phyloP scores from a whole-genome alignment of 2,329 filamentous ascomycete genomes.

The Blastomyces emzantsi region DNA sequence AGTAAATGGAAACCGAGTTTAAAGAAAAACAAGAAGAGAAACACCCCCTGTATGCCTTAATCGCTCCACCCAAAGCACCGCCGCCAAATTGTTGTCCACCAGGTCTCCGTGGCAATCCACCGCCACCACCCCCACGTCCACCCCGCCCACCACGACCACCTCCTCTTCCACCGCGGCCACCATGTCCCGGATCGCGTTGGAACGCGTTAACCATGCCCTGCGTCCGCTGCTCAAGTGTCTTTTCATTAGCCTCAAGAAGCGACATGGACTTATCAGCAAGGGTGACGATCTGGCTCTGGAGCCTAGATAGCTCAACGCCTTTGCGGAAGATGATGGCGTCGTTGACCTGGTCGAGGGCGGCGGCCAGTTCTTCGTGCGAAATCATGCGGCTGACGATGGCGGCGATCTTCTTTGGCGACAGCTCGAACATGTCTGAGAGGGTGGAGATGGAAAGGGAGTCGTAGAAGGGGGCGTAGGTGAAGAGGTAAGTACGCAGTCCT shows the following conservation, averaged over 20 bases:
- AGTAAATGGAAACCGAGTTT: conserved; percentile 15
- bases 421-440: conserved; percentile 89
- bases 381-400: conserved; percentile 99
- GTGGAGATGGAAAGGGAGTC: conserved; percentile 85
- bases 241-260: conserved; percentile 94
- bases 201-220: conserved; percentile 94
- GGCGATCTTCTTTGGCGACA: conserved; percentile 81
- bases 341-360: conserved; percentile 95
- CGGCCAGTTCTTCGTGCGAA: conserved; percentile 93
- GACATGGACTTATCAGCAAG: conserved; percentile 93
- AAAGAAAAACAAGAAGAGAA: conserved; percentile 11
- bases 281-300: conserved; percentile 90
- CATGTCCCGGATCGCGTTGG: conserved; percentile 78
- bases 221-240: conserved; percentile 92
- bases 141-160: conserved; percentile 47
- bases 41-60: conserved; percentile 38
- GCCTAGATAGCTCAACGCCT: conserved; percentile 91
- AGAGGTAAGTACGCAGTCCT: conserved; percentile 94
- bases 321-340: conserved; percentile 98
- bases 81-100: conserved; percentile 44
- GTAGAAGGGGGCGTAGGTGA: conserved; percentile 99
- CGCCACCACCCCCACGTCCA: conserved; percentile 32
- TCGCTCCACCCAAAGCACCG: conserved; percentile 43
- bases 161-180: conserved; percentile 55
- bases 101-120: conserved; percentile 36